Percentiles rank a stretch among this genome's conserved stretches.
Conservation (phyloP, 2,329 filamentous ascomycete genomes). For the Aspergillus oerlinghausenensis region DNA sequence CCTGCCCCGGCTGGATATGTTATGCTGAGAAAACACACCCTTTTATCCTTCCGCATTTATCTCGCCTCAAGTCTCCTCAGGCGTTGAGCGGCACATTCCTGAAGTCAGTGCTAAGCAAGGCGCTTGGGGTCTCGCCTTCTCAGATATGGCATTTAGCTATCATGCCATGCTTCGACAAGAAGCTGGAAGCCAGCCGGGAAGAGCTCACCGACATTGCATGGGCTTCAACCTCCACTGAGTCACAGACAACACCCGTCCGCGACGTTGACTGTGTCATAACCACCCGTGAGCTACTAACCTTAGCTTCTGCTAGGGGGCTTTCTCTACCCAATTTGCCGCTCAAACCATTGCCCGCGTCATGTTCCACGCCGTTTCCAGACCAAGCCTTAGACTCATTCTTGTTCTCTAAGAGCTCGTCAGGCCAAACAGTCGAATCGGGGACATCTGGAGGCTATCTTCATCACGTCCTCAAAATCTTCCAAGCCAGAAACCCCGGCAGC, state of each 20-base stretch:
- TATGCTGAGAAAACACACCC: slow-evolving; percentile 98
- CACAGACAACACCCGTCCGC: slow-evolving; percentile 50
- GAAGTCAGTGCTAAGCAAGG: slow-evolving; percentile 76
- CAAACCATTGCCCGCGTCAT: slow-evolving; percentile 46
- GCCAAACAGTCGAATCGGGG: slow-evolving; percentile 56
- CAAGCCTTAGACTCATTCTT: slow-evolving; percentile 65
- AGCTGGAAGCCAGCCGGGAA: slow-evolving; percentile 88
- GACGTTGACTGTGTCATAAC: slow-evolving; percentile 99
- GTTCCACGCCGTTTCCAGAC: slow-evolving; percentile 66
- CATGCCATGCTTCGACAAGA: slow-evolving; percentile 99
- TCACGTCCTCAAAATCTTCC: slow-evolving; percentile 73
- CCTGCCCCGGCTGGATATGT: slow-evolving; percentile 97
- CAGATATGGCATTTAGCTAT: slow-evolving; percentile 91
- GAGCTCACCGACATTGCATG: slow-evolving; percentile 82
- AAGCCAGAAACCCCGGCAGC: slow-evolving; percentile 66
- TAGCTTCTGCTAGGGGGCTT: slow-evolving; percentile 74
- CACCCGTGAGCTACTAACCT: slow-evolving; percentile 85
- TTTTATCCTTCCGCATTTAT: slow-evolving; percentile 85
- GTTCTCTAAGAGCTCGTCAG: slow-evolving; percentile 52
- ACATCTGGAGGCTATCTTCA: slow-evolving; percentile 86
- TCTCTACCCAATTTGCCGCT: slow-evolving; percentile 69
- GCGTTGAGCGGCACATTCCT: slow-evolving; percentile 84
- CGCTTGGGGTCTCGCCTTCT: slow-evolving; percentile 66
- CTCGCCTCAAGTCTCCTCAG: slow-evolving; percentile 87
- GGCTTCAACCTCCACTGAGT: slow-evolving; percentile 42